Evolutionary conservation across 805 yeast genomes (phyloP).

Genomic region (Cyberlindnera mycetangii): DNA sequence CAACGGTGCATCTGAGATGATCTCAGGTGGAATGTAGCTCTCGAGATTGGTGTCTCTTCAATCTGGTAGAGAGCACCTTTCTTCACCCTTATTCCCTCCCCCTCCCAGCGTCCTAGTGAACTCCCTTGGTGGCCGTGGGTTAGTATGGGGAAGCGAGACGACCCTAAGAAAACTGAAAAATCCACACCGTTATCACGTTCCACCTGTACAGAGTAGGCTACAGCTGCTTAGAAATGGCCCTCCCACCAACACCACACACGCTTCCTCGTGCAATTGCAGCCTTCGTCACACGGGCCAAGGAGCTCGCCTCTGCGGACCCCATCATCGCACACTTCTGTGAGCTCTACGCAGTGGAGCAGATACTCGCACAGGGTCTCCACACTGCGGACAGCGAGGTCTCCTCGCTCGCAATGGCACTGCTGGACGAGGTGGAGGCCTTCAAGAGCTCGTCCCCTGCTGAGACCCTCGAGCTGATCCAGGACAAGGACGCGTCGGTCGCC

Average conservation of each 20-base stretch:
- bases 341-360: constrained; percentile 69
- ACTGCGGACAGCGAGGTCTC: constrained; percentile 53
- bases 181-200: no score
- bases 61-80: no score
- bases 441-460: constrained; percentile 38
- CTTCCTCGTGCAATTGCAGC: constrained; percentile 34
- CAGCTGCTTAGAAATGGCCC: no score
- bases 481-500: constrained; percentile 54
- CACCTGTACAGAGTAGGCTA: no score
- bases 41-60: no score
- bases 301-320: constrained; percentile 57
- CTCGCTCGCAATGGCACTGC: constrained; percentile 51
- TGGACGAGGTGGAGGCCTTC: constrained; percentile 67
- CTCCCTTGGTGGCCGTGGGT: no score
- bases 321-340: constrained; percentile 69
- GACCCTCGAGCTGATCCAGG: constrained; percentile 49
- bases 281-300: constrained; percentile 52
- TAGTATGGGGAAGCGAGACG: no score
- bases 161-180: no score
- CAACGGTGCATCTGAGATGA: no score
- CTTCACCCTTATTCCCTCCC: no score
- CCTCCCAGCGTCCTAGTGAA: no score
- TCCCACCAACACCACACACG: constrained; percentile 9
- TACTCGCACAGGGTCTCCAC: constrained; percentile 61
- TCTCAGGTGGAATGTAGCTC: no score